Base-by-base conservation (phyloP, 257 asterid species). In the Marsdenia floribunda region DNA sequence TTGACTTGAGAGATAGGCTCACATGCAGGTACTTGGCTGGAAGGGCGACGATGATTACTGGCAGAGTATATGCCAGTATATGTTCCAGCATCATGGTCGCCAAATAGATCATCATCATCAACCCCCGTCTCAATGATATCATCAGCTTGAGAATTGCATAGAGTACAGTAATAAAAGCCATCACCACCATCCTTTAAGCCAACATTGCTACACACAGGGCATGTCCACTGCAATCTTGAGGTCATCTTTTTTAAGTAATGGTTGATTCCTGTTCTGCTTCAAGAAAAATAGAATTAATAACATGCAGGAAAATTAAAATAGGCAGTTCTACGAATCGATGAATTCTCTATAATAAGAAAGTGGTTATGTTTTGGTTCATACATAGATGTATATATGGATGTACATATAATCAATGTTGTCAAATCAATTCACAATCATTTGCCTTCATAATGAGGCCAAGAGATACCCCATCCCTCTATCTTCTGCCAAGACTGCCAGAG, bases 121-220 rank as follows among this genome's bases (percentile, higher is more conserved):
- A 80, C 71, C 1, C 82, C 90, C 3, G 85, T 82, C 59, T 90
- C 89, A 37, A 86, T 14, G 35, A 86, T 75, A 70, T 81, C 96
- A 29, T 84, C 89, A 0, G 89, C 97, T 80, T 81, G 90, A n/a
- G 90, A 78, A 78, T 79, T 76, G 76, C 96, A 93, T 33, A 71
- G 58, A 26, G 57, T 74, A 71, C 97, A 88, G 54, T 86, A 86
- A 73, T 76, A 88, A 81, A 71, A 85, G 53, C 96, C 96, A 72
- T 90, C 92, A 13, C 80, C 92, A 24, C 83, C 81, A 14, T 78
- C 76, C 53, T 22, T 69, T 57, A 88, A 87, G 46, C 84, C 84
- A 13, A 38, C 44, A 66, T 29, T 46, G 73, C 86, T 88, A 75
- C 97, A 93, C 0, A 64, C 71, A 9, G 75, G 75, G 82, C 98